These are phyloP conservation scores for Melastoma candidum DNA, from an alignment of 441 rosid genomes.

Conservation along the genomic window DNA sequence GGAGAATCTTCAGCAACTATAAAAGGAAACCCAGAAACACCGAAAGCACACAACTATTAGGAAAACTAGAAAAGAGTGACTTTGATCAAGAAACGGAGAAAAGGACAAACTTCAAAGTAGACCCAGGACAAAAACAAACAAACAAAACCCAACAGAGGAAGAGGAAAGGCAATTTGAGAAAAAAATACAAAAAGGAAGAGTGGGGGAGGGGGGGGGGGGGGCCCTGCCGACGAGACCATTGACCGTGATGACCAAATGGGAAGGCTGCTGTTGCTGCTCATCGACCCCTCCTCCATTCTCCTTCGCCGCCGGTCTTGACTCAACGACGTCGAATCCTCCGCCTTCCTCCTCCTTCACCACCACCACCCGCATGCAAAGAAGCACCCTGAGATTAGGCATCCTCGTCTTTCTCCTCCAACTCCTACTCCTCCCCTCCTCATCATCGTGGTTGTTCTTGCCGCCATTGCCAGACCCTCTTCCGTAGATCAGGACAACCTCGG, in stretches of 20 bases:
- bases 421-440: neutral
- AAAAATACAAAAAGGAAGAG: no score
- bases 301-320: no score
- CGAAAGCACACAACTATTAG: no score
- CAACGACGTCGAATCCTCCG: slow-evolving; percentile 34
- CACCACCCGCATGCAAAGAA: slow-evolving; percentile 49
- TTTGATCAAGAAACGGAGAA: no score
- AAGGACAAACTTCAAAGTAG: no score
- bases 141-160: no score
- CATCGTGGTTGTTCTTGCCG: neutral
- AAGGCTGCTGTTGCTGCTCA: slow-evolving; percentile 32
- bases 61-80: no score
- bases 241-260: slow-evolving; percentile 75
- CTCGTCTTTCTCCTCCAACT: slow-evolving; percentile 1
- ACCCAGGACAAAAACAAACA: no score
- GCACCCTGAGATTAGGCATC: slow-evolving; percentile 6
- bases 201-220: no score
- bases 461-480: no score
- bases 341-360: slow-evolving; percentile 24
- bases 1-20: no score
- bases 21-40: no score
- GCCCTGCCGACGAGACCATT: slow-evolving; percentile 81
- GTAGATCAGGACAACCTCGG: neutral
- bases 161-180: neutral
- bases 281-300: slow-evolving; percentile 22